Evolutionary conservation across 352 stramenopile genomes (phyloP).

Genomic region (Vaucheria bursata): DNA sequence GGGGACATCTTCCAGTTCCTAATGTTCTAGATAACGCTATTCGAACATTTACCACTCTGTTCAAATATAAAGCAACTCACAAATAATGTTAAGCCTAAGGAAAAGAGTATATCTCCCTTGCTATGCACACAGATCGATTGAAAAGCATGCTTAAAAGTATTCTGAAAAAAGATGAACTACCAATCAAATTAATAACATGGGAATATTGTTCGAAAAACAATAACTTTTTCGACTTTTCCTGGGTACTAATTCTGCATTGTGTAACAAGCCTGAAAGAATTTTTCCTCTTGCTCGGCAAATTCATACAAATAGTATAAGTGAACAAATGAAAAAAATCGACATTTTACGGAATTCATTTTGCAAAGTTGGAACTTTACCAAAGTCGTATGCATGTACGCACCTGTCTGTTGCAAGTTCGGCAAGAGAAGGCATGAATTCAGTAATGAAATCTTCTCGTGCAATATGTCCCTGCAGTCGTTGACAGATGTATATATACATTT

Average conservation of each 20-base stretch:
- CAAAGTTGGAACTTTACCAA: not conserved
- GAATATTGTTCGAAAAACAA: not conserved
- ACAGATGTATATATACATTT: slow-evolving; percentile 50
- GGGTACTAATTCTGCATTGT: not conserved
- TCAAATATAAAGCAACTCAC: not conserved
- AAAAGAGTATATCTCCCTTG: no score
- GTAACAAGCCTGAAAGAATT: not conserved
- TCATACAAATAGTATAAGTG: not conserved
- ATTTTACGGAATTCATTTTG: not conserved
- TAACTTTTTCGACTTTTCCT: not conserved
- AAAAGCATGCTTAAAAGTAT: no score
- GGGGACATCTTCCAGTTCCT: slow-evolving; percentile 22
- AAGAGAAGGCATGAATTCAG: slow-evolving; percentile 42
- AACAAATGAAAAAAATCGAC: not conserved
- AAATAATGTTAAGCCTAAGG: no score
- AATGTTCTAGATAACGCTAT: slow-evolving; percentile 44
- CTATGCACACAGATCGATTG: no score
- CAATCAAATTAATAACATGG: not conserved
- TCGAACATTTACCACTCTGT: slow-evolving; percentile 41
- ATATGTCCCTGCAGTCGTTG: slow-evolving; percentile 8
- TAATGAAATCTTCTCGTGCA: slow-evolving; percentile 13
- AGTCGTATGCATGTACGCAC: not conserved
- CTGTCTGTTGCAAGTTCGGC: slow-evolving; percentile 37
- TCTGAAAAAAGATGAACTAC: not conserved
- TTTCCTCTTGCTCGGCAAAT: not conserved